These are phyloP conservation scores for Botrytis elliptica DNA, from an alignment of 2,329 filamentous ascomycete species.

Conservation along the genomic window DNA sequence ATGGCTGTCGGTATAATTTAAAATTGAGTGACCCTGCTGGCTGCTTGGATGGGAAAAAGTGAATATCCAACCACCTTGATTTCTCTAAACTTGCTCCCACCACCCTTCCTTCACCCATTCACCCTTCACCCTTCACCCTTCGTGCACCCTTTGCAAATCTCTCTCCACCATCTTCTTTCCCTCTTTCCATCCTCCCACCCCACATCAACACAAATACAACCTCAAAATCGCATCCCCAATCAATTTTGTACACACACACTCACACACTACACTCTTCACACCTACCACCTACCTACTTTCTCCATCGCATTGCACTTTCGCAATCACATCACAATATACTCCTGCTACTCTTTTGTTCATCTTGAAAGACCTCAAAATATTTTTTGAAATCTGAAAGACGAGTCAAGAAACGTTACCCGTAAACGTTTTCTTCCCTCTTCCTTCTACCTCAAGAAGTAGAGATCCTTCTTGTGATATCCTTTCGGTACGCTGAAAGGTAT, in stretches of 20 bases:
- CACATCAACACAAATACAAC: conserved; percentile 19
- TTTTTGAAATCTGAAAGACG: conserved; percentile 20
- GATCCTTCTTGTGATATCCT: conserved; percentile 68
- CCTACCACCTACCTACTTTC: neutral
- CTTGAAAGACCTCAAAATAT: conserved; percentile 1
- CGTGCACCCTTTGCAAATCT: neutral
- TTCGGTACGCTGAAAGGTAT: conserved; percentile 61
- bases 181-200: conserved; percentile 1
- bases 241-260: conserved; percentile 9
- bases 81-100: neutral
- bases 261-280: conserved; percentile 2
- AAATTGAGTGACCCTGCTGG: neutral
- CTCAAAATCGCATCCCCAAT: conserved; percentile 17
- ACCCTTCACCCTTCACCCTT: neutral
- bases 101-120: neutral
- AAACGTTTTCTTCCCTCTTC: conserved; percentile 42
- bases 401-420: conserved; percentile 24
- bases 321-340: neutral
- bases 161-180: neutral
- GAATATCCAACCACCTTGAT: conserved; percentile 11
- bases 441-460: conserved; percentile 59
- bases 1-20: neutral
- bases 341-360: neutral
- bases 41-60: neutral
- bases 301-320: neutral